These are phyloP conservation scores for Baudoinia panamericana DNA, from an alignment of 495 filamentous ascomycete species.

Conservation along the genomic window DNA sequence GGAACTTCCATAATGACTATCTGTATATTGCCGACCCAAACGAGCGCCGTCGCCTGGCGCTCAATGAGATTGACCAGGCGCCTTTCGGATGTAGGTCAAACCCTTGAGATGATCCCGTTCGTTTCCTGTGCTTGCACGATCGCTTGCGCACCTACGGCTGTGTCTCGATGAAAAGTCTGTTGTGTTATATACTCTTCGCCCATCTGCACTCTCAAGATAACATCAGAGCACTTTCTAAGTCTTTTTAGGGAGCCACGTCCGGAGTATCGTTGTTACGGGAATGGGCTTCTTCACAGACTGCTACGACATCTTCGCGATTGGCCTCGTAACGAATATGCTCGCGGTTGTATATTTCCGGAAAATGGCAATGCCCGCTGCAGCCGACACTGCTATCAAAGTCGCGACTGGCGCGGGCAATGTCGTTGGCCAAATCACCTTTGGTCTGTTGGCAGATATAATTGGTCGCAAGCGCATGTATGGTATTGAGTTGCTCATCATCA, in stretches of 20 bases:
- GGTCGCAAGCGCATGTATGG: slow-evolving; percentile 18
- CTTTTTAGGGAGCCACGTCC: slow-evolving; percentile 65
- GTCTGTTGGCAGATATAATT: slow-evolving; percentile 11
- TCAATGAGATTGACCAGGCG: slow-evolving; percentile 66
- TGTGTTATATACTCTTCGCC: too few species aligned
- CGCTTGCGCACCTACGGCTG: too few species aligned
- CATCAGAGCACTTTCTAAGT: too few species aligned
- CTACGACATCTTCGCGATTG: slow-evolving; percentile 71
- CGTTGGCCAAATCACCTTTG: slow-evolving; percentile 14
- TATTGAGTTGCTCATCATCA: slow-evolving; percentile 11
- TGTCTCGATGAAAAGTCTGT: too few species aligned
- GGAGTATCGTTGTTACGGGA: slow-evolving; percentile 61
- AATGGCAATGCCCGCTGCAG: slow-evolving; percentile 45
- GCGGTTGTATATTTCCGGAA: slow-evolving; percentile 64
- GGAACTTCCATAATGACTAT: slow-evolving; percentile 35
- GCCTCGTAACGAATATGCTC: slow-evolving; percentile 43
- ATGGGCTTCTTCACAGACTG: slow-evolving; percentile 75
- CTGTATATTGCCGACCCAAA: slow-evolving; percentile 54
- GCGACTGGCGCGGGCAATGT: slow-evolving; percentile 68
- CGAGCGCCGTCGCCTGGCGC: slow-evolving; percentile 57
- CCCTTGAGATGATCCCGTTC: too few species aligned
- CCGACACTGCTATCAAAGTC: slow-evolving; percentile 72
- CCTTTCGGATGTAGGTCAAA: slow-evolving; percentile 66
- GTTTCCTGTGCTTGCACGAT: too few species aligned
- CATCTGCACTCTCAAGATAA: too few species aligned